These are phyloP conservation scores for Dorcoceras hygrometricum DNA, from an alignment of 257 asterid species.

Conservation along the genomic window DNA sequence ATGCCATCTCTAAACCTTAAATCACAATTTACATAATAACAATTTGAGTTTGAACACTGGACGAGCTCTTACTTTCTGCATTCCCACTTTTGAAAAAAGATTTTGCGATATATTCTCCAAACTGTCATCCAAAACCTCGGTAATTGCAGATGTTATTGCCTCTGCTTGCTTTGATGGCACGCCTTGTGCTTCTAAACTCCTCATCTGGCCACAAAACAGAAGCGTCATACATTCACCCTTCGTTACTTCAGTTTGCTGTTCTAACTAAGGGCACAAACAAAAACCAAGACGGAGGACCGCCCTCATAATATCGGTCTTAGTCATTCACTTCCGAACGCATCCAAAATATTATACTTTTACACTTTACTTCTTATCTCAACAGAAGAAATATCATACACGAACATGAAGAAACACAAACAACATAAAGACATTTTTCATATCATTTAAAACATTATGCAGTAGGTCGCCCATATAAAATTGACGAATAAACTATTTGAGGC, in stretches of 20 bases:
- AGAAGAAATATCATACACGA: too few relatives aligned
- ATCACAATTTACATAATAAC: neutral
- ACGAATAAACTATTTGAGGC: neutral
- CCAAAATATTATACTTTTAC: neutral
- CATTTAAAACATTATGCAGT: neutral
- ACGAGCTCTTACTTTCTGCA: conserved; percentile 52
- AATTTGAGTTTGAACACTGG: neutral
- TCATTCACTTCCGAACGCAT: neutral
- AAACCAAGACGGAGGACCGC: neutral
- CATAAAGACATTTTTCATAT: neutral
- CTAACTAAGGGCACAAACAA: neutral
- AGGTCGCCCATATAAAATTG: neutral
- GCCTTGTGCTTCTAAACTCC: conserved; percentile 62
- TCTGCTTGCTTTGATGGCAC: conserved; percentile 59
- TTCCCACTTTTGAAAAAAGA: conserved; percentile 44
- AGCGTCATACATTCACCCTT: neutral
- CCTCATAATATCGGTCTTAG: neutral
- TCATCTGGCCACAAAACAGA: conserved; percentile 37
- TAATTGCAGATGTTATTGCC: conserved; percentile 62
- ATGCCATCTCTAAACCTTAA: neutral
- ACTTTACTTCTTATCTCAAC: neutral
- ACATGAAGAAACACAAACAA: neutral
- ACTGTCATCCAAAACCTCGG: conserved; percentile 50
- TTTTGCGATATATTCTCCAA: conserved; percentile 50
- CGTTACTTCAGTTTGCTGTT: neutral